Conservation (phyloP, 345 rosid species). For the Sonneratia caseolaris region DNA sequence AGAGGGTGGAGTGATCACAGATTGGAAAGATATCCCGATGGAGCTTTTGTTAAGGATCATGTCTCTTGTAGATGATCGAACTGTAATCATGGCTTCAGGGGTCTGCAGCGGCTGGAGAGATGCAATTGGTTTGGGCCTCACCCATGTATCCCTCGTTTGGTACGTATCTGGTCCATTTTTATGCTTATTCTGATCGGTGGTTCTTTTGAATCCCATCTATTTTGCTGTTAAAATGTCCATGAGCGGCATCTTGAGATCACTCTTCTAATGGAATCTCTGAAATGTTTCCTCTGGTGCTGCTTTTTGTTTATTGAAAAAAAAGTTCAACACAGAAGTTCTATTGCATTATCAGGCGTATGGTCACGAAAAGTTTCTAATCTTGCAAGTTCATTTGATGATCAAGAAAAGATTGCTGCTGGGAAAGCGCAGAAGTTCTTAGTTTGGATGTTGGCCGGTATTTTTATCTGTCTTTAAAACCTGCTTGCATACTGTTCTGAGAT, state of each 20-base stretch:
- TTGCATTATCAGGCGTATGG: too few species aligned
- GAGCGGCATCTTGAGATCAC: neutral
- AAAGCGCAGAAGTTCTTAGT: too few species aligned
- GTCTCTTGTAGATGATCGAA: conserved; percentile 70
- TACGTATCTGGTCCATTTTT: conserved; percentile 13
- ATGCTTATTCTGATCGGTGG: neutral
- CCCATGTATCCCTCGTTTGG: conserved; percentile 78
- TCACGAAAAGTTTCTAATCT: too few species aligned
- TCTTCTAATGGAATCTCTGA: neutral
- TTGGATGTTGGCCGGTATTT: too few species aligned
- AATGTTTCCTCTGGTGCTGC: neutral
- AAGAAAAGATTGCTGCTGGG: too few species aligned
- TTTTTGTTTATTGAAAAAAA: neutral
- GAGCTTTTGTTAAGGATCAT: conserved; percentile 67
- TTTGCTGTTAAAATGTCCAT: neutral
- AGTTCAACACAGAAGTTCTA: too few species aligned
- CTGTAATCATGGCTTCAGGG: conserved; percentile 65
- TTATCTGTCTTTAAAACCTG: too few species aligned
- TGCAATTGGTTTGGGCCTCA: conserved; percentile 62
- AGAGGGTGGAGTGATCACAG: conserved; percentile 43
- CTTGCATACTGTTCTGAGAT: too few species aligned
- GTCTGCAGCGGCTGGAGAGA: conserved; percentile 95
- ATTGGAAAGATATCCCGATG: conserved; percentile 88
- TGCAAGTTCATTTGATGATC: too few species aligned
- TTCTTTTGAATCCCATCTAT: neutral